A percentile compares a stretch with the other conserved stretches of the same genome.
Evolutionary conservation across 192 early-diverging fungal genomes (phyloP).

Genomic region (Borealophlyctis nickersoniae): DNA sequence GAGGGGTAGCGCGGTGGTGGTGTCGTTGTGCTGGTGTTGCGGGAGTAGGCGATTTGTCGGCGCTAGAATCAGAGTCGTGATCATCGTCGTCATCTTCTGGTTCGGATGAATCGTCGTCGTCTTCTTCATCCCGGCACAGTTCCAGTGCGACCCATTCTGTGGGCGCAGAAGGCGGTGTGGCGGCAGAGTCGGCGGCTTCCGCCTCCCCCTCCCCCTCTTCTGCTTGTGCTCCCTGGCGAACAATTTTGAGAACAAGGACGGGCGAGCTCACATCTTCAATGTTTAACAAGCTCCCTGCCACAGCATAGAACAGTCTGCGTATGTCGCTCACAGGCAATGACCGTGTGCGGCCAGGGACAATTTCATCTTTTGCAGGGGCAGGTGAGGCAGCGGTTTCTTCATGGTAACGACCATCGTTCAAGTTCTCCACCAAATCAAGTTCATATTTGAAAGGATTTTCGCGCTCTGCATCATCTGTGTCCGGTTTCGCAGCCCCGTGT

Average conservation of each 20-base stretch:
- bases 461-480: not conserved
- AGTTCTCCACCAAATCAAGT: slow-evolving; percentile 59
- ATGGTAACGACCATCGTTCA: slow-evolving; percentile 75
- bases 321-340: slow-evolving; percentile 47
- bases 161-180: too few species aligned
- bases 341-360: slow-evolving; percentile 34
- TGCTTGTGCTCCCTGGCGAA: slow-evolving; percentile 15
- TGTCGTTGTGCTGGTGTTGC: too few species aligned
- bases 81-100: slow-evolving; percentile 13
- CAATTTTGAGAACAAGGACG: slow-evolving; percentile 68
- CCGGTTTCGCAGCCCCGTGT: slow-evolving; percentile 25
- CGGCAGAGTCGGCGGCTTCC: too few species aligned
- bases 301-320: slow-evolving; percentile 66
- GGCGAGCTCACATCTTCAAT: slow-evolving; percentile 69
- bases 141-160: slow-evolving; percentile 35
- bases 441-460: slow-evolving; percentile 44
- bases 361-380: slow-evolving; percentile 18
- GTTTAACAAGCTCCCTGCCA: slow-evolving; percentile 68
- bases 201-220: not conserved
- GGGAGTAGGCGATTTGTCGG: too few species aligned
- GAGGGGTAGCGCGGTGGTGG: too few species aligned
- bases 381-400: slow-evolving; percentile 47
- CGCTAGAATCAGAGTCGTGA: not conserved
- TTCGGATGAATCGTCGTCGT: not conserved
- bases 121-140: slow-evolving; percentile 12